Evolutionary conservation across 1,284 basidiomycete genomes (phyloP), one percentile per base, ranked within the genome.

Genomic region (Fomitopsis palustris): DNA sequence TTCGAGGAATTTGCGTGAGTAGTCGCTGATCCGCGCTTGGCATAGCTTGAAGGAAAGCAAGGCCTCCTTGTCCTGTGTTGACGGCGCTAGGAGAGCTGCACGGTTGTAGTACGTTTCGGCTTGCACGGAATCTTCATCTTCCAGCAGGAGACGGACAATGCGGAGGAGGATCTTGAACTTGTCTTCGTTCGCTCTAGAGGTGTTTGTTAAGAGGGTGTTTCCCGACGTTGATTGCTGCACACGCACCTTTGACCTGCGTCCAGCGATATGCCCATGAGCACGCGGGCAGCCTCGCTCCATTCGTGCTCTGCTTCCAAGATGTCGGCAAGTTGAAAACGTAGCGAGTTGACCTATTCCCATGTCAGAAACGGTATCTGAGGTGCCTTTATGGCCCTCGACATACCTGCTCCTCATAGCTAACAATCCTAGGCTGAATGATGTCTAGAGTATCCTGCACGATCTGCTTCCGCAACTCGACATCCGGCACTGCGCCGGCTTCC

Each of bases 31-130:
- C 43, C 95, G 84, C 10, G 97, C 97, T 77, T 95, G 93, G 65
- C 89, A 95, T 27, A 96, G 83, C 71, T 93, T 94, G 78, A 90
- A 95, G 58, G 87, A 80, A 17, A 96, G 82, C 38, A 87, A 79
- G 10, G 87, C 90, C 69, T 90, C 90, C 69, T 85, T 86, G 74
- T 96, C 86, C 19, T 79, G 81, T 14, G 88, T 83, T 17, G 86
- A 84, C 71, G 94, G 91, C 37, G 94, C 87, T 29, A 98, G 82
- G 39, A 95, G 82, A 10, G 92, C 92, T n/a, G 97, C 96, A 55
- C 96, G 91, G 69, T 96, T 96, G 73, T 97, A 95, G 74, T 95
- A 98, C 6, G 92, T 91, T 72, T 99, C 96, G 39, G 97, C 97
- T 72, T 93, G 91, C 0, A 94, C 90, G 1, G 92, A 91, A 68